Base-by-base conservation (phyloP, 805 yeast species). In the Kodamaea nitidulidarum region DNA sequence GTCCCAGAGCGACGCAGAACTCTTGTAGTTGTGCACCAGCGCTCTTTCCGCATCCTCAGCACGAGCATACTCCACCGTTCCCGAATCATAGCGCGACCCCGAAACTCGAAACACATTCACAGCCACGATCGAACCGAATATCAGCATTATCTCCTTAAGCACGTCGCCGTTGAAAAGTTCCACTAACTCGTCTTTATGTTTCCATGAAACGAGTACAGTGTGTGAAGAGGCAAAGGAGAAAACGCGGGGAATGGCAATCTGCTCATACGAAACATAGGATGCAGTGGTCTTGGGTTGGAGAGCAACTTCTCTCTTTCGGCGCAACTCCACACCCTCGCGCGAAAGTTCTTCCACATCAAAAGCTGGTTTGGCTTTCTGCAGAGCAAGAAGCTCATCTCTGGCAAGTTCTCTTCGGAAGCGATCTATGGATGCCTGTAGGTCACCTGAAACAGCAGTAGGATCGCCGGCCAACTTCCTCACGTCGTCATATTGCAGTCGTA, bases 1-100 rank as follows among this genome's bases (percentile, higher is more conserved):
- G 48, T 74, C 75, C 81, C 80, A 75, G 26, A 70, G 46, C 11
- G 55, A 51, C 7, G 67, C 71, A 12, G 72, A 61, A 21, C 48
- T 49, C 2, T 58, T 54, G 50, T 66, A 76, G 46, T 75, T 68
- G 46, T 75, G 72, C 3, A 44, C 38, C 7, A 58, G 40, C 2
- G 80, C 79, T 20, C 48, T 42, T 1, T 50, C 49, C 2, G 70
- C 63, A 30, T 56, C 55, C 1, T 46, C 51, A 17, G 47, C 42
- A 2, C 49, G 43, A 7, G 40, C 43, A 47, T 51, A 76, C 25
- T 48, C 55, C 2, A 76, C 56, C 0, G 52, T 35, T 1, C 73
- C 80, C 20, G 59, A 52, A 36, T 61, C 65, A 44, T 73, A 73
- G 34, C 62, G 47, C 6, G 39, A 47, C n/a, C 51, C 26, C 20